Percentiles rank a stretch among this genome's conserved stretches.
These are phyloP conservation scores for Vigna trinervia DNA, from an alignment of 306 rosid species.

Conservation along the genomic window DNA sequence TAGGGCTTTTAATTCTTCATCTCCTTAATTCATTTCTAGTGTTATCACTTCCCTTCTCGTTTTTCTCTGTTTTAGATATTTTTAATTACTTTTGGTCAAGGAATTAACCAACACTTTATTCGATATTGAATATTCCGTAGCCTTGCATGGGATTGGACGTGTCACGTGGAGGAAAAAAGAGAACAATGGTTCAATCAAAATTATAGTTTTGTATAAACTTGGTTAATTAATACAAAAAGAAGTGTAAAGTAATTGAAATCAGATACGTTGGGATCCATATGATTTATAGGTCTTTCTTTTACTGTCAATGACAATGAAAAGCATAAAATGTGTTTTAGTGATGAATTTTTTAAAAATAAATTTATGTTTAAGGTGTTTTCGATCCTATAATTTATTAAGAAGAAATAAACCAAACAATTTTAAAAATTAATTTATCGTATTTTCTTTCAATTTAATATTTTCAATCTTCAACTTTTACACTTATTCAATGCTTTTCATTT, in stretches of 20 bases:
- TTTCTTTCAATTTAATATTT: too few relatives aligned
- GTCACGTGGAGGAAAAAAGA: background rate
- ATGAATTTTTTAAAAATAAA: too few relatives aligned
- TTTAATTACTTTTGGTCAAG: background rate
- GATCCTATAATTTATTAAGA: too few relatives aligned
- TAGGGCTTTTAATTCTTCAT: conserved; percentile 29
- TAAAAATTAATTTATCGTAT: too few relatives aligned
- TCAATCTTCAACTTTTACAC: too few relatives aligned
- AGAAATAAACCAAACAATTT: too few relatives aligned
- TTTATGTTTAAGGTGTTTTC: too few relatives aligned
- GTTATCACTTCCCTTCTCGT: background rate
- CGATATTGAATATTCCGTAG: background rate
- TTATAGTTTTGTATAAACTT: background rate
- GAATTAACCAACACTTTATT: background rate
- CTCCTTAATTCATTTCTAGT: conserved; percentile 1
- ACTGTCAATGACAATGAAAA: too few relatives aligned
- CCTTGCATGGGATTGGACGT: conserved; percentile 29
- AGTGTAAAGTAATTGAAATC: background rate
- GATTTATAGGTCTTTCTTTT: too few relatives aligned
- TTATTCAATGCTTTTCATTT: too few relatives aligned
- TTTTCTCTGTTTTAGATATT: background rate
- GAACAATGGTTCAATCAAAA: conserved; percentile 3
- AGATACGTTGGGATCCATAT: too few relatives aligned
- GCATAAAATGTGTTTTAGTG: too few relatives aligned
- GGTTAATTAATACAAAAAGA: background rate